Percentiles rank a stretch among this genome's conserved stretches.
Evolutionary conservation across 257 asterid genomes (phyloP).

Genomic region (Sherardia arvensis): DNA sequence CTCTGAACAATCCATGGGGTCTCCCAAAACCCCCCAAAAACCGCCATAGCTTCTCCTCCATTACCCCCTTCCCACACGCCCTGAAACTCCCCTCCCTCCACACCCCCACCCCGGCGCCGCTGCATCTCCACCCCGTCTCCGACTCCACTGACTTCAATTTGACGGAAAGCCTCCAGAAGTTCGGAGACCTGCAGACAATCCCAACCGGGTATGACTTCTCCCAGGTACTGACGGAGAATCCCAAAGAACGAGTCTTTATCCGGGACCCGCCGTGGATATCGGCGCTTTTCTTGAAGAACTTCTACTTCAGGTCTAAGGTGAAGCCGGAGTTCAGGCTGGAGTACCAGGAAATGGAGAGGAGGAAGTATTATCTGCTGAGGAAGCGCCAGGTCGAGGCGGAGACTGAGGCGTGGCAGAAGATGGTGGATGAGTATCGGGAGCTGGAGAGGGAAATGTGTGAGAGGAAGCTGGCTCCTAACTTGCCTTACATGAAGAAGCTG

Average conservation of each 20-base stretch:
- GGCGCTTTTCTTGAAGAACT: constrained; percentile 53
- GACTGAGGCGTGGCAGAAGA: constrained; percentile 92
- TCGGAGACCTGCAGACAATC: constrained; percentile 13
- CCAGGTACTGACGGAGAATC: constrained; percentile 18
- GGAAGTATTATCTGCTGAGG: constrained; percentile 53
- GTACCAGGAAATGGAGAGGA: constrained; percentile 66
- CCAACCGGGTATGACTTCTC: constrained; percentile 31
- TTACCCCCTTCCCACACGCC: constrained; percentile 49
- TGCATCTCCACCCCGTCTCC: constrained; percentile 42
- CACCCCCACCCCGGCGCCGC: constrained; percentile 22
- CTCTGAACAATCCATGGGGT: constrained; percentile 28
- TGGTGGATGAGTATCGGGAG: constrained; percentile 78
- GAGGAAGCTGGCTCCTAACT: constrained; percentile 78
- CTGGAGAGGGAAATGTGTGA: constrained; percentile 93
- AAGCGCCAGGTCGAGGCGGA: constrained; percentile 75
- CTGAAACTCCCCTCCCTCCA: constrained; percentile 55
- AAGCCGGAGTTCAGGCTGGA: constrained; percentile 47
- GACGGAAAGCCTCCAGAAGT: constrained; percentile 14
- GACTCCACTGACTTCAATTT: constrained; percentile 52
- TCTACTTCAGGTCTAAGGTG: constrained; percentile 43
- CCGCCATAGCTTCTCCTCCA: constrained; percentile 26
- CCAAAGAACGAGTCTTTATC: constrained; percentile 45
- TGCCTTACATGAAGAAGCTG: constrained; percentile 76
- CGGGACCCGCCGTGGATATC: constrained; percentile 91
- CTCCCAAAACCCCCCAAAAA: constrained; percentile 25